phyloP scores from a whole-genome alignment of 306 rosid species.

The Ormosia emarginata region DNA sequence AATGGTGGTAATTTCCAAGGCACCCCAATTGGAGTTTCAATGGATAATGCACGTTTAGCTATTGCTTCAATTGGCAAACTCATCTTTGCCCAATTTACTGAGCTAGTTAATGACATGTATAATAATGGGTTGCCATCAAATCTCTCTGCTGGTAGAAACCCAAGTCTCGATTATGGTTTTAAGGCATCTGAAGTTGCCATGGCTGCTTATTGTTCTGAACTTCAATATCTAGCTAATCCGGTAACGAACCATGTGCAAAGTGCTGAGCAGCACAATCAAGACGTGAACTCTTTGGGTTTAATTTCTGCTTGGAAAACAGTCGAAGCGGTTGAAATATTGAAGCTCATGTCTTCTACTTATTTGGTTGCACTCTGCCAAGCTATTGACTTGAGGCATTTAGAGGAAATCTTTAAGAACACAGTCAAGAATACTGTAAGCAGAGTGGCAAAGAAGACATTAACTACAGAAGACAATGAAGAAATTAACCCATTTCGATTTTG shows the following conservation, averaged over 20 bases:
- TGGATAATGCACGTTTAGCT: conserved; percentile 47
- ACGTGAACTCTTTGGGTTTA: conserved; percentile 48
- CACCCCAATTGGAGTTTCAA: conserved; percentile 51
- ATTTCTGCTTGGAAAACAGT: conserved; percentile 46
- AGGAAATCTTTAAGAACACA: conserved; percentile 29
- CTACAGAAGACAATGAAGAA: conserved; percentile 13
- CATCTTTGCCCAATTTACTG: conserved; percentile 47
- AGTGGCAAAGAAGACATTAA: conserved; percentile 24
- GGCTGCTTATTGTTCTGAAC: conserved; percentile 50
- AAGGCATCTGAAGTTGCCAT: conserved; percentile 49
- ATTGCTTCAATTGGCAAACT: conserved; percentile 49
- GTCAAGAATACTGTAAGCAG: conserved; percentile 29
- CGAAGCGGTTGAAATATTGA: conserved; percentile 42
- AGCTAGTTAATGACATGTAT: conserved; percentile 41
- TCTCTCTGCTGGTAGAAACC: conserved; percentile 44
- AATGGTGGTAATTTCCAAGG: conserved; percentile 54
- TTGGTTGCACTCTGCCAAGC: conserved; percentile 55
- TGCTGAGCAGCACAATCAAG: conserved; percentile 51
- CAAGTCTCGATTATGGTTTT: conserved; percentile 48
- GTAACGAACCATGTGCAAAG: conserved; percentile 45
- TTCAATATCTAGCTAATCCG: conserved; percentile 41
- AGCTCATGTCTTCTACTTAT: conserved; percentile 45
- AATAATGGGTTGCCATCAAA: conserved; percentile 46
- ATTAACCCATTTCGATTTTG: conserved; percentile 12
- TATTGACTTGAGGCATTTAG: conserved; percentile 51